Conservation (phyloP, 2,329 filamentous ascomycete genomes). For the Exophiala spinifera region DNA sequence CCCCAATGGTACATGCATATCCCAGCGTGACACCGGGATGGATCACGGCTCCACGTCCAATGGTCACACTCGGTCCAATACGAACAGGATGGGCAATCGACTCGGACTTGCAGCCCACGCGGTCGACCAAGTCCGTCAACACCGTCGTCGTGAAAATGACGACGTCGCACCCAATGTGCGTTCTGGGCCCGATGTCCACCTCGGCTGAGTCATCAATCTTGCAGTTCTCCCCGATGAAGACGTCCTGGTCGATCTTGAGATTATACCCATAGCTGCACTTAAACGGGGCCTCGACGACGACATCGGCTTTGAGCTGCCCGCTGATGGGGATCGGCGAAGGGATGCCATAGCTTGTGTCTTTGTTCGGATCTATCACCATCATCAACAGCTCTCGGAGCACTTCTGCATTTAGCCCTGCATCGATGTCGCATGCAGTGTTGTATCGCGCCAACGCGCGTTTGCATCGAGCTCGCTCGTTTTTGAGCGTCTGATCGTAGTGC, state of each 20-base stretch:
- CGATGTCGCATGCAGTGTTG: slow-evolving; percentile 77
- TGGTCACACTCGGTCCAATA: slow-evolving; percentile 71
- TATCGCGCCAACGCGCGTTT: slow-evolving; percentile 77
- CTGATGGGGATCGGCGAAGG: slow-evolving; percentile 48
- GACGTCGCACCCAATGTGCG: slow-evolving; percentile 73
- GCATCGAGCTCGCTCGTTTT: slow-evolving; percentile 81
- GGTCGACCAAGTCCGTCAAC: slow-evolving; percentile 67
- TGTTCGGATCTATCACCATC: slow-evolving; percentile 69
- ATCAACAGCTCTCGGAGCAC: slow-evolving; percentile 38
- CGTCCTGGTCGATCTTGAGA: slow-evolving; percentile 79
- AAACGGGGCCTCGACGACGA: slow-evolving; percentile 82
- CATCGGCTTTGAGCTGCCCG: slow-evolving; percentile 65
- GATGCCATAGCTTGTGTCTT: slow-evolving; percentile 65
- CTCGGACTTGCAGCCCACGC: slow-evolving; percentile 70
- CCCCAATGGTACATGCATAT: slow-evolving; percentile 44
- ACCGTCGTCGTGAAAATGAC: slow-evolving; percentile 76
- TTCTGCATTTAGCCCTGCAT: slow-evolving; percentile 61
- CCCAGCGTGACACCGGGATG: slow-evolving; percentile 45
- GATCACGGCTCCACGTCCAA: slow-evolving; percentile 62
- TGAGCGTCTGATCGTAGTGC: slow-evolving; percentile 72
- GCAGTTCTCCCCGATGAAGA: slow-evolving; percentile 78
- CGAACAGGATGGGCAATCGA: slow-evolving; percentile 68
- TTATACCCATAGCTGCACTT: slow-evolving; percentile 96
- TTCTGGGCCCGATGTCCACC: slow-evolving; percentile 73
- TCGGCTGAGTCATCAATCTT: slow-evolving; percentile 81